These are phyloP conservation scores for Chimonanthus salicifolius DNA, from an alignment of 164 flowering plant species.

Conservation along the genomic window DNA sequence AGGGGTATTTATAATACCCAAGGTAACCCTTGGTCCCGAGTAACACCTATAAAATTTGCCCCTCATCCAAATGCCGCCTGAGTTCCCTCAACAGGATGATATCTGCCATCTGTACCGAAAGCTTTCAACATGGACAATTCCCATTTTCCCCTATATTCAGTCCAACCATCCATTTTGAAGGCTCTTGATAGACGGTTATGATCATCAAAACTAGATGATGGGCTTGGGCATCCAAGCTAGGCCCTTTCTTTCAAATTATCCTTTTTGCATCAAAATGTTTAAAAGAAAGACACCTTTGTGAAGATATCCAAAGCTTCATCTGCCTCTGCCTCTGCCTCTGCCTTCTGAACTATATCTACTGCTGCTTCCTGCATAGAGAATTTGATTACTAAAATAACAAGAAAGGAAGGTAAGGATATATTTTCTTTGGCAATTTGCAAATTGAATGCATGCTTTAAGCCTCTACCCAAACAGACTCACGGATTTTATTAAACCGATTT, in stretches of 20 bases:
- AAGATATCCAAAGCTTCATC: conserved; percentile 21
- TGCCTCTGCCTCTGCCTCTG: conserved; percentile 12
- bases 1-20: too few species aligned
- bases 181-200: not conserved
- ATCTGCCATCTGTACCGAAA: too few species aligned
- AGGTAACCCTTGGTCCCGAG: too few species aligned
- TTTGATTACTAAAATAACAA: not conserved
- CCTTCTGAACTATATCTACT: conserved; percentile 28
- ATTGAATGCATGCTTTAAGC: too few species aligned
- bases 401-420: too few species aligned
- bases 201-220: not conserved
- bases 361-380: conserved; percentile 35
- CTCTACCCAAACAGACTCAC: too few species aligned
- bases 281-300: conserved; percentile 20
- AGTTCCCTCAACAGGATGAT: too few species aligned
- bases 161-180: not conserved
- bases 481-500: too few species aligned
- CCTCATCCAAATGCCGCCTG: too few species aligned
- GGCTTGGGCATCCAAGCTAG: not conserved
- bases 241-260: not conserved
- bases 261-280: not conserved
- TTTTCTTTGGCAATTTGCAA: too few species aligned
- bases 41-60: too few species aligned
- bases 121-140: not conserved
- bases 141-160: too few species aligned